Evolutionary conservation across 768 basidiomycete genomes (phyloP).

Genomic region (Termitomyces sp.): DNA sequence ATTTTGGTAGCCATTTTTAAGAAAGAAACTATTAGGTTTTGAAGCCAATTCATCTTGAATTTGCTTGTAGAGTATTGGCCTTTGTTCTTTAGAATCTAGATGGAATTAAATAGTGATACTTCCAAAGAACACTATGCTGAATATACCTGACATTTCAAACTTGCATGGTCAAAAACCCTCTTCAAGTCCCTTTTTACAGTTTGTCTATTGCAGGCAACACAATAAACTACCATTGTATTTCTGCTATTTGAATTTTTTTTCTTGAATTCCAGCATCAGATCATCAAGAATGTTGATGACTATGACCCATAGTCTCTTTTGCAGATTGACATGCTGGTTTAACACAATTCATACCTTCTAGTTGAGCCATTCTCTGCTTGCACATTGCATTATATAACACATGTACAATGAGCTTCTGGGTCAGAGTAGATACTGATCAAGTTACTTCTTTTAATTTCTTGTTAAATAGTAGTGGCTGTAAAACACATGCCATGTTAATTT

Average conservation of each 20-base stretch:
- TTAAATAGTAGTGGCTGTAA: not conserved
- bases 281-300: not conserved
- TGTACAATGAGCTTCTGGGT: not conserved
- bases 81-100: not conserved
- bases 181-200: not conserved
- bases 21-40: not conserved
- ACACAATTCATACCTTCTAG: not conserved
- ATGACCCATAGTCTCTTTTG: not conserved
- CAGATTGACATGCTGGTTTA: not conserved
- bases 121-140: not conserved
- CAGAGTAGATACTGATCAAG: not conserved
- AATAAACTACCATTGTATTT: not conserved
- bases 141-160: not conserved
- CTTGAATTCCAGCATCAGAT: not conserved
- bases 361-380: not conserved
- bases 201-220: not conserved
- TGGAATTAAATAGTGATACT: not conserved
- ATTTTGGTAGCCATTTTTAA: not conserved
- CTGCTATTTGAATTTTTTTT: not conserved
- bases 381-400: not conserved
- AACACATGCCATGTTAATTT: not conserved
- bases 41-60: not conserved
- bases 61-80: not conserved
- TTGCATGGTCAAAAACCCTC: not conserved
- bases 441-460: not conserved